Conservation (phyloP, 164 flowering plant genomes). For the Magnolia changhungtana region DNA sequence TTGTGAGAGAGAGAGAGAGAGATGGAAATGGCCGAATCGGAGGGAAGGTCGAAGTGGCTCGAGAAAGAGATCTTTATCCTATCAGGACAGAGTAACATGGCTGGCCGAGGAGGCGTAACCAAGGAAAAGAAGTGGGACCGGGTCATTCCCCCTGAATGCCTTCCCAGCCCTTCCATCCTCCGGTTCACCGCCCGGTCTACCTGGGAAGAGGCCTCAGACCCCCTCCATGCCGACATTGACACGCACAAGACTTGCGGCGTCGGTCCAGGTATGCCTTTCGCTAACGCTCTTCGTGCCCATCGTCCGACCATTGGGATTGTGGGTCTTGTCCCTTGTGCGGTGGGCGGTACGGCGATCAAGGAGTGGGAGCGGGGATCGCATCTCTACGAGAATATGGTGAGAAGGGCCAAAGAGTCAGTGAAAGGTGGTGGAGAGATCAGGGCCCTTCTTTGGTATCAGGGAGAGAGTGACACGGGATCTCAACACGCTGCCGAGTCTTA, state of each 20-base stretch:
- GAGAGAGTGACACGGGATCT: conserved; percentile 58
- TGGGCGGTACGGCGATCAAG: conserved; percentile 78
- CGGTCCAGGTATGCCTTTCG: conserved; percentile 83
- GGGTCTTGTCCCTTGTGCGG: conserved; percentile 71
- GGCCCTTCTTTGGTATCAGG: conserved; percentile 80
- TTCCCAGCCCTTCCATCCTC: conserved; percentile 42
- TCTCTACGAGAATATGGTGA: conserved; percentile 71
- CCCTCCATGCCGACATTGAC: conserved; percentile 73
- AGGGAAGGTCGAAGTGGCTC: too few relatives aligned
- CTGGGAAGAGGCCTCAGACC: conserved; percentile 69
- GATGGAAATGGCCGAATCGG: too few relatives aligned
- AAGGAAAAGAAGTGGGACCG: conserved; percentile 53
- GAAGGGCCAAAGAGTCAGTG: conserved; percentile 50
- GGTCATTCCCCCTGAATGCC: conserved; percentile 49
- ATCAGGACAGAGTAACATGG: conserved; percentile 86
- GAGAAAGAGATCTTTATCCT: conserved; percentile 7
- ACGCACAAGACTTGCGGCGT: conserved; percentile 52
- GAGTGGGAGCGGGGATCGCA: conserved; percentile 80
- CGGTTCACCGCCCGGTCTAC: conserved; percentile 34
- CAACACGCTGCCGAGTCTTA: conserved; percentile 35
- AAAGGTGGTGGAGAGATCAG: conserved; percentile 48
- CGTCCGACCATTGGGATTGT: conserved; percentile 6
- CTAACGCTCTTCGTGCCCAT: conserved; percentile 36
- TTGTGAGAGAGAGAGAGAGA: too few relatives aligned
- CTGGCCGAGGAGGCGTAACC: conserved; percentile 69